These are phyloP conservation scores for Fraxinus albicans DNA, from an alignment of 305 asterid genomes.

Conservation along the genomic window DNA sequence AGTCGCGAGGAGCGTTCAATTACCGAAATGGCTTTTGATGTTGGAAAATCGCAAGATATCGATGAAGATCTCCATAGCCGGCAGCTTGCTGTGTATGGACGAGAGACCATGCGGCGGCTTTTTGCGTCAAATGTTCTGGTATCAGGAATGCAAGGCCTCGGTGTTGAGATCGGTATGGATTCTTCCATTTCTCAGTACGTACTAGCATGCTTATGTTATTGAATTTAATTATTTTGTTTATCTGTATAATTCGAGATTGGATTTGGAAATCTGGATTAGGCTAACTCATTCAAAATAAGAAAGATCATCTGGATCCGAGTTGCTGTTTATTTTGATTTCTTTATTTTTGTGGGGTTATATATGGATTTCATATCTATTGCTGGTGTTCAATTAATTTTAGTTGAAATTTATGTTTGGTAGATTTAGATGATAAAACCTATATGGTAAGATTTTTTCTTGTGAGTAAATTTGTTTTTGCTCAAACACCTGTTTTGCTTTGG, in stretches of 20 bases:
- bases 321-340: neutral
- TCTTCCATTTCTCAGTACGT: neutral
- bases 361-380: neutral
- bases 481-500: neutral
- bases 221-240: neutral
- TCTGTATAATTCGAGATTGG: neutral
- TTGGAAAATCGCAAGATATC: conserved; percentile 76
- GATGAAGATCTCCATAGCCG: conserved; percentile 99
- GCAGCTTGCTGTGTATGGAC: conserved; percentile 96
- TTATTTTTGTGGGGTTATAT: neutral
- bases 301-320: neutral
- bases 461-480: neutral
- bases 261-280: neutral
- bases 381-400: conserved; percentile 5
- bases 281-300: neutral
- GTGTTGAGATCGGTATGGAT: conserved; percentile 84
- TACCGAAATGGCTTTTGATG: conserved; percentile 81
- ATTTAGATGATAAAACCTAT: neutral
- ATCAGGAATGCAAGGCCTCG: conserved; percentile 99
- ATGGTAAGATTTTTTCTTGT: neutral
- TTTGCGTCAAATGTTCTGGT: conserved; percentile 86
- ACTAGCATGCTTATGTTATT: neutral
- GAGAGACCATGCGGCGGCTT: conserved; percentile 92
- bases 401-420: neutral
- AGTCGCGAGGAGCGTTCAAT: conserved; percentile 40